These are phyloP conservation scores for Daldinia vernicosa DNA, from an alignment of 495 filamentous ascomycete species.

Conservation along the genomic window DNA sequence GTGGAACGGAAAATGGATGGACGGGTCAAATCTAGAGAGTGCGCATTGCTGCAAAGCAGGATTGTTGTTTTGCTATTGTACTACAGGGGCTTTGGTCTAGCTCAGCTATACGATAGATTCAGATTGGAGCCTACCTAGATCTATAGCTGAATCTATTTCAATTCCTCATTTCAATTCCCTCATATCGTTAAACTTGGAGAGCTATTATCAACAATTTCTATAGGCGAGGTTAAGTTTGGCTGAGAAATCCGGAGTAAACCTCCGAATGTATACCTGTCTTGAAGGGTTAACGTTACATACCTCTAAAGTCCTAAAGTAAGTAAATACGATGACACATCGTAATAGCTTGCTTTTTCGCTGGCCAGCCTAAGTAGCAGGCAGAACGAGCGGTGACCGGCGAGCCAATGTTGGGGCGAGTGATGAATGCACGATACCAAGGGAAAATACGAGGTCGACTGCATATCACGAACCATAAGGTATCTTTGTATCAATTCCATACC, in stretches of 20 bases:
- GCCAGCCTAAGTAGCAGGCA: not conserved
- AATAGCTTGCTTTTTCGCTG: not conserved
- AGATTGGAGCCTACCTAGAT: not conserved
- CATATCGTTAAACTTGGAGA: not conserved
- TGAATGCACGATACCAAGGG: slow-evolving; percentile 6
- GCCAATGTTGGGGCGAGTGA: not conserved
- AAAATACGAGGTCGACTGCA: slow-evolving; percentile 35
- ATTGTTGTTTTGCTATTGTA: not conserved
- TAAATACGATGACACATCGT: not conserved
- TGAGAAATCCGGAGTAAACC: not conserved
- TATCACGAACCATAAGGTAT: slow-evolving; percentile 6
- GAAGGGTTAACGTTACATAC: not conserved
- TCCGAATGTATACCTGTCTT: not conserved
- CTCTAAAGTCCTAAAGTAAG: too few species aligned
- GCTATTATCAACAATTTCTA: not conserved
- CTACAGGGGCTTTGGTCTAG: not conserved
- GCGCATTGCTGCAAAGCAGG: not conserved
- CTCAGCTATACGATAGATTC: not conserved
- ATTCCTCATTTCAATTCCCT: not conserved
- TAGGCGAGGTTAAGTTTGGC: not conserved
- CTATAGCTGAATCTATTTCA: not conserved
- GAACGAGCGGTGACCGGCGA: not conserved
- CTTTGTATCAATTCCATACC: not conserved
- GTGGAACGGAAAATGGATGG: not conserved
- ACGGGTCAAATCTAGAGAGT: not conserved